These are phyloP conservation scores for Cynanchum wilfordii DNA, from an alignment of 257 asterid genomes.

Conservation along the genomic window DNA sequence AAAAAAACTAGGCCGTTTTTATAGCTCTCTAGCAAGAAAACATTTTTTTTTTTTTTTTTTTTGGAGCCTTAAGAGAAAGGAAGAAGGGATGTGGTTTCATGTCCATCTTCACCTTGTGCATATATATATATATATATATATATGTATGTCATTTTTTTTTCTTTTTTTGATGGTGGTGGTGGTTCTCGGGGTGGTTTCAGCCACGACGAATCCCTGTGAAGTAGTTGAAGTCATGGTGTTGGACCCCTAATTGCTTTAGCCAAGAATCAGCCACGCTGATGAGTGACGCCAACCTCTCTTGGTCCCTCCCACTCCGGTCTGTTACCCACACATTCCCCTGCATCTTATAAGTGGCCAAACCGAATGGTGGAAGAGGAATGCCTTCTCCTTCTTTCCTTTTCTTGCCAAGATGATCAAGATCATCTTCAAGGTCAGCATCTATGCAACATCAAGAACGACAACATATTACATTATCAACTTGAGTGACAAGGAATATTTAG, in stretches of 20 bases:
- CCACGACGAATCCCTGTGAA: slow-evolving; percentile 66
- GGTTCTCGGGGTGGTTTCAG: slow-evolving; percentile 9
- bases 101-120: background rate
- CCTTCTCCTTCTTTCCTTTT: slow-evolving; percentile 37
- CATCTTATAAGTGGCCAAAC: slow-evolving; percentile 52
- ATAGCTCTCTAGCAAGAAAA: background rate
- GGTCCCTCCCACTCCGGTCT: slow-evolving; percentile 35
- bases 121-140: too few species aligned
- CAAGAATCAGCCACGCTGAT: slow-evolving; percentile 84
- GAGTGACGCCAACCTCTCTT: slow-evolving; percentile 53
- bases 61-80: too few species aligned
- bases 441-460: background rate
- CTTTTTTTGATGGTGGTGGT: background rate
- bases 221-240: slow-evolving; percentile 90
- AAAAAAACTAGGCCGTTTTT: slow-evolving; percentile 4
- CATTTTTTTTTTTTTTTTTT: too few species aligned
- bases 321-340: slow-evolving; percentile 45
- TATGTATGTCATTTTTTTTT: background rate
- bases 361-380: slow-evolving; percentile 41
- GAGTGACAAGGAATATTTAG: too few species aligned
- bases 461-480: background rate
- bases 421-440: slow-evolving; percentile 40
- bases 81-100: background rate
- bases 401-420: slow-evolving; percentile 17
- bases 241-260: slow-evolving; percentile 90